Conservation (phyloP, 139 green algal genomes). For the Nannochloris sp. region DNA sequence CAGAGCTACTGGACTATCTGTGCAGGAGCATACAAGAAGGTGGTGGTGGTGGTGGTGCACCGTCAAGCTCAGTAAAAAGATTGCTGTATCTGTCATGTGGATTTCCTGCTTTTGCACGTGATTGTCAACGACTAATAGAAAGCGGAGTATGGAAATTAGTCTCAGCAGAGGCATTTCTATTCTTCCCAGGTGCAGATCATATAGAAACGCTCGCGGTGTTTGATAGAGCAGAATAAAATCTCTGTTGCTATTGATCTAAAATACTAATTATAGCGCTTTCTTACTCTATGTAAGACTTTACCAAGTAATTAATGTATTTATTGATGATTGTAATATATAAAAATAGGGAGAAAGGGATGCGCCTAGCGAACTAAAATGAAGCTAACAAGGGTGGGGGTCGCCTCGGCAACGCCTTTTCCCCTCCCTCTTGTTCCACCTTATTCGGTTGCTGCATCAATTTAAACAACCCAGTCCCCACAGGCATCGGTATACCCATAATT, state of each 20-base stretch:
- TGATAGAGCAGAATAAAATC: background rate
- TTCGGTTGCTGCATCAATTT: constrained; percentile 37
- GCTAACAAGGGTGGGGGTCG: background rate
- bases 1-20: constrained; percentile 39
- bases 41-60: background rate
- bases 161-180: constrained; percentile 36
- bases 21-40: background rate
- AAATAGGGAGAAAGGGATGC: too few species aligned
- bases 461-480: constrained; percentile 90
- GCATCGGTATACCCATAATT: constrained; percentile 99
- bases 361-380: too few species aligned
- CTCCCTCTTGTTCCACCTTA: background rate
- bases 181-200: constrained; percentile 59
- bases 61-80: constrained; percentile 1
- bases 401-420: background rate
- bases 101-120: constrained; percentile 42
- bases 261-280: background rate
- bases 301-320: background rate
- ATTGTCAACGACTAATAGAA: constrained; percentile 39
- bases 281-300: background rate
- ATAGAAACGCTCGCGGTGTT: constrained; percentile 66
- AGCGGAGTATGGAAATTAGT: constrained; percentile 35
- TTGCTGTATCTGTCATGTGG: constrained; percentile 79
- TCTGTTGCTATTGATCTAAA: background rate
- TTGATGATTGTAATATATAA: background rate